Evolutionary conservation across 192 early-diverging fungal genomes (phyloP).

Genomic region (Backusella sp.): DNA sequence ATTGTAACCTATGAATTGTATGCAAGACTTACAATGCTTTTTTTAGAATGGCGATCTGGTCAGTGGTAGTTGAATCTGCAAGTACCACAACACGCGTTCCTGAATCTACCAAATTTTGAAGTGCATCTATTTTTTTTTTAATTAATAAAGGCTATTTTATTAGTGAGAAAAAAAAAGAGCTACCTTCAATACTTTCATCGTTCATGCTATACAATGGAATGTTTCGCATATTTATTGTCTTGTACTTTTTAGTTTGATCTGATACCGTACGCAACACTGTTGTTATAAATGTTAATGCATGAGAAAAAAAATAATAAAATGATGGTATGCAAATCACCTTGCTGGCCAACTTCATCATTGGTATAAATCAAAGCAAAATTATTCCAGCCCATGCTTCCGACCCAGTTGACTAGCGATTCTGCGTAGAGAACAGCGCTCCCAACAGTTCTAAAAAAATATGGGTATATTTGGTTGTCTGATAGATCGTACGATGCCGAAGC

Average conservation of each 20-base stretch:
- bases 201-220: slow-evolving; percentile 1
- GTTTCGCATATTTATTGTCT: not conserved
- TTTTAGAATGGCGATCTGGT: slow-evolving; percentile 10
- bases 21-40: slow-evolving; percentile 6
- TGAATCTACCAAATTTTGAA: not conserved
- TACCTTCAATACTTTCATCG: not conserved
- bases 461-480: slow-evolving; percentile 25
- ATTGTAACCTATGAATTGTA: not conserved
- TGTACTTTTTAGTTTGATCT: not conserved
- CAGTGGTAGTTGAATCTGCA: slow-evolving; percentile 6
- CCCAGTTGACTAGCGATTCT: slow-evolving; percentile 19
- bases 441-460: slow-evolving; percentile 32
- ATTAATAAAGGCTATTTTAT: not conserved
- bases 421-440: slow-evolving; percentile 5
- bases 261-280: not conserved
- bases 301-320: not conserved
- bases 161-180: not conserved
- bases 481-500: slow-evolving; percentile 1
- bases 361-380: slow-evolving; percentile 25
- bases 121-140: not conserved
- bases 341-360: slow-evolving; percentile 23
- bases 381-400: slow-evolving; percentile 26
- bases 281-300: not conserved
- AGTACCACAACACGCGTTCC: slow-evolving; percentile 13
- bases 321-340: slow-evolving; percentile 9